These are phyloP conservation scores for Meyerozyma athensensis DNA, from an alignment of 1,139 yeast species.

Conservation along the genomic window DNA sequence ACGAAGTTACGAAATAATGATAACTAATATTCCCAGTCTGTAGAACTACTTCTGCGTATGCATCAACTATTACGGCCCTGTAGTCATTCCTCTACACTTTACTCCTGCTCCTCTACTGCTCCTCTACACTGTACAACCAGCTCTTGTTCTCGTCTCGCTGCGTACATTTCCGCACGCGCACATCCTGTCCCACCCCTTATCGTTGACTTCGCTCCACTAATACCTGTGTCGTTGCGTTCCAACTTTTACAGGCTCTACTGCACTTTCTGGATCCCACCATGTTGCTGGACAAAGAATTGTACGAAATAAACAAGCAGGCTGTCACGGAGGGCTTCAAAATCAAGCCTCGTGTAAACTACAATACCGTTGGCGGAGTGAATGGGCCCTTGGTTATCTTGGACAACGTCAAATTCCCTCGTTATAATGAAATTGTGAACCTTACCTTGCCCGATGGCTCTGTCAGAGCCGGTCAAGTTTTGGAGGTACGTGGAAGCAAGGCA, in stretches of 20 bases:
- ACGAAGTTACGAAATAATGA: too few species aligned
- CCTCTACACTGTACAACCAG: not conserved
- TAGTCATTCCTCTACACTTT: not conserved
- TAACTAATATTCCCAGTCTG: too few species aligned
- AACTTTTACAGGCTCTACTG: not conserved
- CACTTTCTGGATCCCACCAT: slow-evolving; percentile 12
- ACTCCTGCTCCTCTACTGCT: not conserved
- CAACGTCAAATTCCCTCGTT: slow-evolving; percentile 94
- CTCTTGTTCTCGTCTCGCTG: not conserved
- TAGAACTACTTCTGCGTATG: too few species aligned
- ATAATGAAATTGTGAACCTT: slow-evolving; percentile 91
- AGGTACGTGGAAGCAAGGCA: slow-evolving; percentile 95
- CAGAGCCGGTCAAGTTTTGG: slow-evolving; percentile 97
- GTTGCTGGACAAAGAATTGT: slow-evolving; percentile 54
- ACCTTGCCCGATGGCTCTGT: slow-evolving; percentile 92
- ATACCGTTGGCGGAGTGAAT: slow-evolving; percentile 96
- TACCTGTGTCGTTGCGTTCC: not conserved
- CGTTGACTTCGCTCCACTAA: not conserved
- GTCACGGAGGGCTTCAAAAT: slow-evolving; percentile 87
- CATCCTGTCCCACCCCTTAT: slow-evolving; percentile 2
- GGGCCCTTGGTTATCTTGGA: slow-evolving; percentile 97
- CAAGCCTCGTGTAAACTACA: slow-evolving; percentile 85
- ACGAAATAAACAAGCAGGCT: slow-evolving; percentile 84
- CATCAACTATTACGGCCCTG: not conserved
- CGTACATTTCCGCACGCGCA: slow-evolving; percentile 1